Evolutionary conservation across 2,329 filamentous ascomycete genomes (phyloP).

Genomic region (Zasmidium cellare): DNA sequence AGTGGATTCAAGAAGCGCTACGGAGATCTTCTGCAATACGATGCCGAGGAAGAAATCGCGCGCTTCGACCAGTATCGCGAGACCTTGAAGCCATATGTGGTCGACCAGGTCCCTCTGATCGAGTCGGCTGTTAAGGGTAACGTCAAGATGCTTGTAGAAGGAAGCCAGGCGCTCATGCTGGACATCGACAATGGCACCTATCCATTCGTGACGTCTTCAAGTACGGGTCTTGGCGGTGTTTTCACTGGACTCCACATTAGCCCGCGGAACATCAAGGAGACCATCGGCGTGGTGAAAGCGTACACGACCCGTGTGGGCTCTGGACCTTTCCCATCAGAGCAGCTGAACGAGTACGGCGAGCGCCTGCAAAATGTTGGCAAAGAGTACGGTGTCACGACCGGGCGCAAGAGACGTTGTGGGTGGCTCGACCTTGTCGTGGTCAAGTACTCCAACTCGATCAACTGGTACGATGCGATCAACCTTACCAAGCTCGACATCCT

Average conservation of each 20-base stretch:
- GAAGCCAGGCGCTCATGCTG: conserved; percentile 67
- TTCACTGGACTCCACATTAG: conserved; percentile 64
- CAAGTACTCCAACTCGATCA: conserved; percentile 65
- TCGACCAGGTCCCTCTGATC: conserved; percentile 69
- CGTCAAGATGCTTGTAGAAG: conserved; percentile 66
- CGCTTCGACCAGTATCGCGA: conserved; percentile 61
- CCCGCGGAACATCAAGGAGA: conserved; percentile 60
- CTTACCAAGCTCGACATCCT: conserved; percentile 70
- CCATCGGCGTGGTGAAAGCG: conserved; percentile 67
- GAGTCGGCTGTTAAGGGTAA: conserved; percentile 59
- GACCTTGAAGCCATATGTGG: conserved; percentile 60
- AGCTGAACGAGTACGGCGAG: conserved; percentile 58
- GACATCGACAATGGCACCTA: conserved; percentile 66
- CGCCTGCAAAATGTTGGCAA: conserved; percentile 57
- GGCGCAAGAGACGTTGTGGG: conserved; percentile 62
- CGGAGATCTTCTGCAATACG: conserved; percentile 65
- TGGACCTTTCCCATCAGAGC: conserved; percentile 69
- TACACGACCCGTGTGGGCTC: conserved; percentile 61
- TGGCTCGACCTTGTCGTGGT: conserved; percentile 69
- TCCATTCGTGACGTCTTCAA: conserved; percentile 62
- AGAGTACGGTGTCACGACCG: conserved; percentile 59
- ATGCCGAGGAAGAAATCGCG: conserved; percentile 68
- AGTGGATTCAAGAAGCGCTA: conserved; percentile 67
- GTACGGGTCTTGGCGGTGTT: conserved; percentile 61
- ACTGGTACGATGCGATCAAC: conserved; percentile 67